Conservation (phyloP, 176 grass and related monocot species). For the Eragrostis curvula region DNA sequence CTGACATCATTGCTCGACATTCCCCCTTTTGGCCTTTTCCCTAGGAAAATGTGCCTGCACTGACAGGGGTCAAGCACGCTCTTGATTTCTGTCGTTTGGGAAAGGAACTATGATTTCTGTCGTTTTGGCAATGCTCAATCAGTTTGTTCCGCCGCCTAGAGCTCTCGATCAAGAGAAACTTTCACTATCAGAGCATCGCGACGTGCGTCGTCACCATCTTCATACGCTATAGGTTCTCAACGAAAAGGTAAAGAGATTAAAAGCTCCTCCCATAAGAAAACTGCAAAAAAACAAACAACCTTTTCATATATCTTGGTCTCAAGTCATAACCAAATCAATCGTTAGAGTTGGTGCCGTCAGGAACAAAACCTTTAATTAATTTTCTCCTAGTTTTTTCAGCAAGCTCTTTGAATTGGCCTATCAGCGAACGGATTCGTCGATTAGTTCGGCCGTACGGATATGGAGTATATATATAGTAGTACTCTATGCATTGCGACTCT, state of each 20-base stretch:
- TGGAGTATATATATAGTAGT: background rate
- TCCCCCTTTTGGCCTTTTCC: no score
- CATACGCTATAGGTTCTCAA: conserved; percentile 16
- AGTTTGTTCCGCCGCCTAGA: background rate
- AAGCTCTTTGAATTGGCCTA: conserved; percentile 9
- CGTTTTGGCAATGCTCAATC: background rate
- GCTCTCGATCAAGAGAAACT: conserved; percentile 1
- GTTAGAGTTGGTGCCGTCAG: conserved; percentile 43
- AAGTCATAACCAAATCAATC: conserved; percentile 35
- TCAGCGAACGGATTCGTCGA: conserved; percentile 33
- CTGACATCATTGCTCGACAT: background rate
- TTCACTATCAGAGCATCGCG: conserved; percentile 5
- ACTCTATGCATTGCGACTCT: conserved; percentile 3
- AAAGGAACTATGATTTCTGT: background rate
- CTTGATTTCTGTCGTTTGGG: background rate
- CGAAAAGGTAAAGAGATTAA: conserved; percentile 11
- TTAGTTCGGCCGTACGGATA: conserved; percentile 40
- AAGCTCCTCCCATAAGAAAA: background rate
- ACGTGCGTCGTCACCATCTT: conserved; percentile 43
- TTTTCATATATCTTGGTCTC: background rate
- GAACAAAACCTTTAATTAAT: conserved; percentile 5
- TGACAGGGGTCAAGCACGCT: background rate
- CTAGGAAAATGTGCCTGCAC: background rate
- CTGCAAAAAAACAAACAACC: background rate
- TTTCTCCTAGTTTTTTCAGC: background rate